Evolutionary conservation across 2,329 filamentous ascomycete species (phyloP), one percentile per base, ranked within the genome.

Genomic region (Lachnellula hyalina): DNA sequence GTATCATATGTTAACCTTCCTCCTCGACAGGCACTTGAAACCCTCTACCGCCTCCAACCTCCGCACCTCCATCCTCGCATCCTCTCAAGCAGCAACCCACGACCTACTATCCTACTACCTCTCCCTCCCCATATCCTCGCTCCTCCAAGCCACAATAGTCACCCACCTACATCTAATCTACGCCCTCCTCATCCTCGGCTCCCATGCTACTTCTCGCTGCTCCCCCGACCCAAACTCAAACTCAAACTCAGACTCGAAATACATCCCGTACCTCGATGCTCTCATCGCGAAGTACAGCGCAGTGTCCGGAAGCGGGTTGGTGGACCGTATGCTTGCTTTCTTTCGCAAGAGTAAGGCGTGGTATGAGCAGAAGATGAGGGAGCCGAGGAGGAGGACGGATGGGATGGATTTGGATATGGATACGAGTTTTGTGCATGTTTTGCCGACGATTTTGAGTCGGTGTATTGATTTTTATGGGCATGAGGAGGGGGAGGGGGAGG

Each of bases 311-410:
- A 19, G 4, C 12, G 32, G 17, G 2, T 21, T 49, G 3, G 44
- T 59, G 19, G n/a, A 23, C 3, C 45, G 57, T 36, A 17, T 63
- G 6, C 21, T 45, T 17, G n/a, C 15, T 9, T 49, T 63, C 1
- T 58, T 61, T 6, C 41, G 48, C 12, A 49, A 58, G 19, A 54
- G 50, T 2, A 59, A 57, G 28, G 28, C 50, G 1, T 59, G 61
- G 41, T 61, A 59, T 51, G 8, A 15, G 2, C 55, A 56, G 46
- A 38, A 47, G 5, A 25, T 44, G 7, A 19, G 25, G 25, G 25
- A 28, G 25, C 17, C 75, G 57, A 78, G 77, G 58, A 81, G 82
- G 61, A 81, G 82, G 52, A 77, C 80, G 0, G 81, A 63, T 54
- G 81, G 77, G 41, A 81, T 75, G 53, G 17, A 19, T 28, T 80